phyloP scores from a whole-genome alignment of 371 early-diverging fungal species.

The Globomyces sp. region DNA sequence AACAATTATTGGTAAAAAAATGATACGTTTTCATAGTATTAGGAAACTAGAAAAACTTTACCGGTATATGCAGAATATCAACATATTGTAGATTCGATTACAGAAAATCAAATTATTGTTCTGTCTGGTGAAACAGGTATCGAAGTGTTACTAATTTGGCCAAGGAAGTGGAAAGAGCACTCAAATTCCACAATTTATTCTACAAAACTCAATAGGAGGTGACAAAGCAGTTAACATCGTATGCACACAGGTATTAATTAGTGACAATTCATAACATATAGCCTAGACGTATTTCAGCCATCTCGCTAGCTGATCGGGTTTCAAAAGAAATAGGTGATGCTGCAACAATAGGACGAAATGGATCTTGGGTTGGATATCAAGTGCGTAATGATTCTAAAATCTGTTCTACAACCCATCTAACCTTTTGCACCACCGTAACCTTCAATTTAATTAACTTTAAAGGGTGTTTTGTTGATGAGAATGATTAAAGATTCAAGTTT shows the following conservation, averaged over 20 bases:
- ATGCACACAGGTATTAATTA: background rate
- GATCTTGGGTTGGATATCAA: conserved; percentile 47
- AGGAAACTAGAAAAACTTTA: too few relatives aligned
- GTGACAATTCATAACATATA: conserved; percentile 9
- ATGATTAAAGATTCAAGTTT: conserved; percentile 42
- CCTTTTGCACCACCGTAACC: conserved; percentile 53
- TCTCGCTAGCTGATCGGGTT: conserved; percentile 55
- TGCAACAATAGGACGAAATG: conserved; percentile 11
- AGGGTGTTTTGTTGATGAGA: conserved; percentile 52
- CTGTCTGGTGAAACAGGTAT: background rate
- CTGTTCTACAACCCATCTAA: conserved; percentile 39
- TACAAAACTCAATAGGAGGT: background rate
- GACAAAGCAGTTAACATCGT: background rate
- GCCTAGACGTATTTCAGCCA: conserved; percentile 63
- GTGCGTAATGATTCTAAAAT: conserved; percentile 49
- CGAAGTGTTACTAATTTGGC: too few relatives aligned
- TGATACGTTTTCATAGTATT: too few relatives aligned
- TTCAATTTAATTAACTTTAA: too few relatives aligned
- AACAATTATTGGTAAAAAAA: too few relatives aligned
- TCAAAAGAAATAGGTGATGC: conserved; percentile 43
- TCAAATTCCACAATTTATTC: background rate
- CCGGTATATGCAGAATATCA: background rate
- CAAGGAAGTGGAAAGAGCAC: background rate
- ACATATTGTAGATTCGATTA: background rate
- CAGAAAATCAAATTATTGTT: background rate